Evolutionary conservation across 768 basidiomycete species (phyloP).

Genomic region (Chalciporus pseudorubinellus): DNA sequence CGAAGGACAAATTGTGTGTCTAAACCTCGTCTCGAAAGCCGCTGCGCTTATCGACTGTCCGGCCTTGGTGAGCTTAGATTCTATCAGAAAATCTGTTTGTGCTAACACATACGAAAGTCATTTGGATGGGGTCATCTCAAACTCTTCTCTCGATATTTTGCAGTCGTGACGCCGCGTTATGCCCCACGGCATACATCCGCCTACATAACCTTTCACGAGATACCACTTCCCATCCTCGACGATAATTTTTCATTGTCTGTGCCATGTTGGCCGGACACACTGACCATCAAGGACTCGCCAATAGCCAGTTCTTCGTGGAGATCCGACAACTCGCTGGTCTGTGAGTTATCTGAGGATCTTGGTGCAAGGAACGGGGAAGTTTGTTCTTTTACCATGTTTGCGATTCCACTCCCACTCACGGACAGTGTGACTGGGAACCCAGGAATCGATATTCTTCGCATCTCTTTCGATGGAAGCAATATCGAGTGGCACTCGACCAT

Average conservation of each 20-base stretch:
- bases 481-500: neutral
- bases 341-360: conserved; percentile 17
- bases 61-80: conserved; percentile 15
- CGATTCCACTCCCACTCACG: neutral
- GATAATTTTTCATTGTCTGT: neutral
- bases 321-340: conserved; percentile 1
- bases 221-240: conserved; percentile 15
- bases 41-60: conserved; percentile 14
- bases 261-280: conserved; percentile 16
- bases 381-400: conserved; percentile 17
- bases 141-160: conserved; percentile 10
- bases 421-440: neutral
- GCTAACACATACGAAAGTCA: conserved; percentile 10
- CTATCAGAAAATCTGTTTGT: neutral
- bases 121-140: conserved; percentile 14
- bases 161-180: conserved; percentile 1
- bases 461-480: conserved; percentile 14
- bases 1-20: conserved; percentile 14
- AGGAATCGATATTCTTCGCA: conserved; percentile 4
- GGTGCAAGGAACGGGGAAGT: neutral
- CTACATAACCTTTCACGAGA: conserved; percentile 12
- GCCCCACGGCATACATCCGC: conserved; percentile 1
- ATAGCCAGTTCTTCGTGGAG: conserved; percentile 16
- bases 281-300: conserved; percentile 3
- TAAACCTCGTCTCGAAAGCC: conserved; percentile 17